Conservation (phyloP, 108 stramenopile species). For the Chaetoceros tenuissimus region DNA sequence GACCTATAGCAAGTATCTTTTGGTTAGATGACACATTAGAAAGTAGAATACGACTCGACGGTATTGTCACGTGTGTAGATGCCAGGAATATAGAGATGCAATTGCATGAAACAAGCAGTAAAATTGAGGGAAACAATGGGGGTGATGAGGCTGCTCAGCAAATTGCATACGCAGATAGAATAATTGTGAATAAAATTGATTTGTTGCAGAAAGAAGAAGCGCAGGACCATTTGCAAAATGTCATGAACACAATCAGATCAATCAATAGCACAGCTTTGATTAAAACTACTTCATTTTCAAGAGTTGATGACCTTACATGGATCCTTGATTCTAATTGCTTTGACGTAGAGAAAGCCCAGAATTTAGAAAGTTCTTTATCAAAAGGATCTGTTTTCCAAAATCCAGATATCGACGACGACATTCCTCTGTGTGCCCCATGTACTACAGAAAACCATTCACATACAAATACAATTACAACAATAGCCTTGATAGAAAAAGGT, state of each 20-base stretch:
- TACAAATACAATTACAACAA: slow-evolving; percentile 52
- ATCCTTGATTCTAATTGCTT: slow-evolving; percentile 86
- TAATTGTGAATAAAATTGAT: slow-evolving; percentile 83
- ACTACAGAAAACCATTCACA: slow-evolving; percentile 33
- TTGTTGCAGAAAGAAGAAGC: slow-evolving; percentile 17
- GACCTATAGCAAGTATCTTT: slow-evolving; percentile 77
- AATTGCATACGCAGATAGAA: slow-evolving; percentile 83
- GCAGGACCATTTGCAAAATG: slow-evolving; percentile 6
- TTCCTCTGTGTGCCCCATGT: neutral
- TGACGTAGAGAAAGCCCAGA: slow-evolving; percentile 37
- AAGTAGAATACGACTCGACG: slow-evolving; percentile 66
- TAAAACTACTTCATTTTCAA: slow-evolving; percentile 53
- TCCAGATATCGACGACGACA: neutral
- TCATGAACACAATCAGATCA: slow-evolving; percentile 31
- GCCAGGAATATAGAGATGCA: slow-evolving; percentile 53
- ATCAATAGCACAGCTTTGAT: slow-evolving; percentile 89
- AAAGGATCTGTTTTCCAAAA: neutral
- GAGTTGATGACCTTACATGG: slow-evolving; percentile 73
- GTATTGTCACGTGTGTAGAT: slow-evolving; percentile 72
- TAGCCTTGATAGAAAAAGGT: slow-evolving; percentile 38
- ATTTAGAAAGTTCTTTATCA: slow-evolving; percentile 22
- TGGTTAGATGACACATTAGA: slow-evolving; percentile 84
- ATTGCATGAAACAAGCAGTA: slow-evolving; percentile 23
- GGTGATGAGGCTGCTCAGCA: slow-evolving; percentile 82
- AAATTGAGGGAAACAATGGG: neutral